Base-by-base conservation (phyloP, 2,329 filamentous ascomycete genomes). In the Neonectria punicea region DNA sequence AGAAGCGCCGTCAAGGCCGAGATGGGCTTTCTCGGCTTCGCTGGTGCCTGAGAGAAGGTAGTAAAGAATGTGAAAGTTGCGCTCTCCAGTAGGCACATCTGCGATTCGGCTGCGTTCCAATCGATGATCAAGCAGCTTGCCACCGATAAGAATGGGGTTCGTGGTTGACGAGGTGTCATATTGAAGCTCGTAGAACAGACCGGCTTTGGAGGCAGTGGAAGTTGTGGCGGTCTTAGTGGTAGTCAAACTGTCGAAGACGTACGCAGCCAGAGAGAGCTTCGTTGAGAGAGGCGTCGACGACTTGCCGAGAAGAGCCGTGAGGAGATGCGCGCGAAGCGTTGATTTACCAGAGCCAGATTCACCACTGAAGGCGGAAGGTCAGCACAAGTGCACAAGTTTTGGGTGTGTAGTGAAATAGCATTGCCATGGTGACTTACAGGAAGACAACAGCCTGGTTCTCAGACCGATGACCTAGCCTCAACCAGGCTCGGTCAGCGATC, bases 341-440 rank as follows among this genome's bases (percentile, higher is more conserved):
- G 96, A 98, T 83, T 99, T 99, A 73, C 96, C 96, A 34, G 96
- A 91, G 50, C 96, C 96, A 62, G 94, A 97, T 86, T 99, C 96
- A 80, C 96, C 96, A 70, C 94, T 98, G 16, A 1, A 10, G 14
- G 34, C 28, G 2, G 70, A 54, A 68, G 50, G 67, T 79, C 65
- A 75, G 25, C 25, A 72, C 76, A 41, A 72, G 78, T 25, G 8
- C 5, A 30, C 53, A 10, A 25, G 14, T 5, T 7, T 34, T 18
- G 10, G n/a, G 25, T 2, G 10, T 3, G 11, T 22, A 4, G 9
- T 4, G 10, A n/a, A 58, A 53, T 32, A 51, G 6, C 39, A 13
- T 32, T 18, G 20, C 50, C 47, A 18, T 44, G 9, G 14, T 41
- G 14, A 87, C 93, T 84, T 87, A 98, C 94, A 99, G 82, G 74